These are phyloP conservation scores for Elaeis oleifera DNA, from an alignment of 202 grass and related monocot species.

Conservation along the genomic window DNA sequence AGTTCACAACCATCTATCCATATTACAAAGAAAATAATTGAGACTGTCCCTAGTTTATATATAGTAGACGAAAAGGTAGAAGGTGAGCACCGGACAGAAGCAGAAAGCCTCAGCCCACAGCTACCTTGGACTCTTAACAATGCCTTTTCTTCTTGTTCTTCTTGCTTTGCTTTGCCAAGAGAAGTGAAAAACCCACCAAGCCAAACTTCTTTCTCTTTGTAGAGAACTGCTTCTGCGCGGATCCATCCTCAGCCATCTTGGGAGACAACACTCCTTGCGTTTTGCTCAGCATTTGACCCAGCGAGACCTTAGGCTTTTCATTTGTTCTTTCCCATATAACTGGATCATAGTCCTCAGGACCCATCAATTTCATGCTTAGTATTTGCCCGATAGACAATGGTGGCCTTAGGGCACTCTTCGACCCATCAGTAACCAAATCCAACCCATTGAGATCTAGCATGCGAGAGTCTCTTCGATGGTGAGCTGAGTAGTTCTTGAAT, in stretches of 20 bases:
- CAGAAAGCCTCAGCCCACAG: too few relatives aligned
- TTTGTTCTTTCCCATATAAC: conserved; percentile 35
- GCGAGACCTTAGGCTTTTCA: conserved; percentile 43
- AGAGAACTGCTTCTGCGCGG: conserved; percentile 18
- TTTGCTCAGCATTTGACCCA: conserved; percentile 73
- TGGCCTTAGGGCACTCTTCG: conserved; percentile 22
- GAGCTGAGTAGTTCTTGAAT: conserved; percentile 50
- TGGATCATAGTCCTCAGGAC: conserved; percentile 46
- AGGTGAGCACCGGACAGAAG: too few relatives aligned
- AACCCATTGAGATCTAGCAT: conserved; percentile 21
- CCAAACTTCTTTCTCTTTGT: conserved; percentile 74
- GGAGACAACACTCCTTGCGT: conserved; percentile 28
- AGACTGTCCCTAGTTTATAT: too few relatives aligned
- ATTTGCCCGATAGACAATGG: conserved; percentile 86
- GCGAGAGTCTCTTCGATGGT: conserved; percentile 27
- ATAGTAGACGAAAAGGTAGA: too few relatives aligned
- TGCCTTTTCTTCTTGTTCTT: conserved; percentile 59
- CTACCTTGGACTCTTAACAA: neutral
- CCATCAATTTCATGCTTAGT: conserved; percentile 73
- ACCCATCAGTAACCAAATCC: conserved; percentile 19
- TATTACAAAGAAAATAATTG: too few relatives aligned
- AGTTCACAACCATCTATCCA: too few relatives aligned
- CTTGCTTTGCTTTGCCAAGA: conserved; percentile 61
- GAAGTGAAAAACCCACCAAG: conserved; percentile 34
- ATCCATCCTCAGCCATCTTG: conserved; percentile 7